phyloP scores from a whole-genome alignment of 2,329 filamentous ascomycete species.

The Talaromyces sp. region DNA sequence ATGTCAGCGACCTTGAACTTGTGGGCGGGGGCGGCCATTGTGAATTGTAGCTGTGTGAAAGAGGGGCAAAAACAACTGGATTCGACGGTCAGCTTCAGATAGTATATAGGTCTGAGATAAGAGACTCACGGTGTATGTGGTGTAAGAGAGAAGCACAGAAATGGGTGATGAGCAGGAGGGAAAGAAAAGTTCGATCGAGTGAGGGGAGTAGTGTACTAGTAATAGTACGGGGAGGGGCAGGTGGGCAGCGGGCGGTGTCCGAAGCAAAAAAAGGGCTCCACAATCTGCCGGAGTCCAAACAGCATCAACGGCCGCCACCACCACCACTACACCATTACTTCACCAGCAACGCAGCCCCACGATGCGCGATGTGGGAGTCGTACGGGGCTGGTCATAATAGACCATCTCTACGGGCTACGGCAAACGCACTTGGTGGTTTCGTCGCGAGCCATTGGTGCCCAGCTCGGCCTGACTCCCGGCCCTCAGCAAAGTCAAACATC shows the following conservation, averaged over 20 bases:
- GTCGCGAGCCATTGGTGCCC: not conserved
- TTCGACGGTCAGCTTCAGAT: constrained; percentile 1
- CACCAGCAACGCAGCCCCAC: not conserved
- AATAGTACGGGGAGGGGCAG: constrained; percentile 7
- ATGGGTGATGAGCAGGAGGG: constrained; percentile 13
- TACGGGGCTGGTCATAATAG: not conserved
- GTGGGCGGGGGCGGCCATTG: constrained; percentile 70
- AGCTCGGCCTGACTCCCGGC: not conserved
- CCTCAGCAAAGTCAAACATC: not conserved
- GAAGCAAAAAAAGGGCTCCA: constrained; percentile 2
- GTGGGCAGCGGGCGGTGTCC: constrained; percentile 5
- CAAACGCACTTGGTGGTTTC: not conserved
- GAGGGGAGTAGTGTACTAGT: constrained; percentile 1
- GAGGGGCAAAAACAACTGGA: constrained; percentile 13
- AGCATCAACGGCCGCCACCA: not conserved
- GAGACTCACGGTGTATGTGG: constrained; percentile 1
- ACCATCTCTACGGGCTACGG: not conserved
- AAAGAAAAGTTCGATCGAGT: constrained; percentile 12
- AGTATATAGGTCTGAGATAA: not conserved
- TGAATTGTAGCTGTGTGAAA: constrained; percentile 17
- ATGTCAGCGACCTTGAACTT: constrained; percentile 99
- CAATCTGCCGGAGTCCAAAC: not conserved
- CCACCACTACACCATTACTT: too few relatives aligned
- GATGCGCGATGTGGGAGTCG: not conserved
- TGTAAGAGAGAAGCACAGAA: constrained; percentile 4